These are phyloP conservation scores for Sclerotinia trifoliorum DNA, from an alignment of 2,329 filamentous ascomycete genomes.

Conservation along the genomic window DNA sequence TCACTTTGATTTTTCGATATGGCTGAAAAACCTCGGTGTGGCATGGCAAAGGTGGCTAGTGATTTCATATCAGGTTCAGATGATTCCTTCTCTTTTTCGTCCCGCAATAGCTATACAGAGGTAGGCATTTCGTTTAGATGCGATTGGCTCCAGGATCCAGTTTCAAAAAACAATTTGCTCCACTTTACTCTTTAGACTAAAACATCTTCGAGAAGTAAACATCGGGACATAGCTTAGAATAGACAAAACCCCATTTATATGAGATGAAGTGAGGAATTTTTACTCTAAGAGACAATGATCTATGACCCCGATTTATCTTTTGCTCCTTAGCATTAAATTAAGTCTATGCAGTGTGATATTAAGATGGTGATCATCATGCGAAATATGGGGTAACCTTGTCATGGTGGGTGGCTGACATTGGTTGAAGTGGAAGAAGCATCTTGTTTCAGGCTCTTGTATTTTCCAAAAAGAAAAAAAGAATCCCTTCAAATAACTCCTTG, in stretches of 20 bases:
- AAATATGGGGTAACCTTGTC: constrained; percentile 9
- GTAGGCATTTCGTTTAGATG: neutral
- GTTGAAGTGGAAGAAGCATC: neutral
- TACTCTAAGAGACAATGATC: neutral
- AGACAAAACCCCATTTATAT: neutral
- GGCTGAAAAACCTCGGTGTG: constrained; percentile 7
- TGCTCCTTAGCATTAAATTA: neutral
- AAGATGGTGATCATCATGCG: neutral
- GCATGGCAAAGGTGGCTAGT: too few species aligned
- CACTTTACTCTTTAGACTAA: too few species aligned
- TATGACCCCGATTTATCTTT: neutral
- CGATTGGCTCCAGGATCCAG: too few species aligned
- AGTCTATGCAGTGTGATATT: neutral
- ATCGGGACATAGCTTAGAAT: neutral
- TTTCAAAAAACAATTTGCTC: too few species aligned
- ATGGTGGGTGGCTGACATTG: neutral
- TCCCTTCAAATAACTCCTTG: too few species aligned
- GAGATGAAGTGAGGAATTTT: neutral
- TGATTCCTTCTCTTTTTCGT: neutral
- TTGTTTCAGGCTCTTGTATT: neutral
- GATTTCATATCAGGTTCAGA: neutral
- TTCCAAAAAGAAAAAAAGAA: neutral
- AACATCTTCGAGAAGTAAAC: neutral
- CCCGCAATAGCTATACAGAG: neutral
- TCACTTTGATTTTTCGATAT: neutral